A percentile compares a stretch with the other conserved stretches of the same genome.
phyloP scores from a whole-genome alignment of 352 stramenopile genomes.

The Globisporangium rhizosaccharum region DNA sequence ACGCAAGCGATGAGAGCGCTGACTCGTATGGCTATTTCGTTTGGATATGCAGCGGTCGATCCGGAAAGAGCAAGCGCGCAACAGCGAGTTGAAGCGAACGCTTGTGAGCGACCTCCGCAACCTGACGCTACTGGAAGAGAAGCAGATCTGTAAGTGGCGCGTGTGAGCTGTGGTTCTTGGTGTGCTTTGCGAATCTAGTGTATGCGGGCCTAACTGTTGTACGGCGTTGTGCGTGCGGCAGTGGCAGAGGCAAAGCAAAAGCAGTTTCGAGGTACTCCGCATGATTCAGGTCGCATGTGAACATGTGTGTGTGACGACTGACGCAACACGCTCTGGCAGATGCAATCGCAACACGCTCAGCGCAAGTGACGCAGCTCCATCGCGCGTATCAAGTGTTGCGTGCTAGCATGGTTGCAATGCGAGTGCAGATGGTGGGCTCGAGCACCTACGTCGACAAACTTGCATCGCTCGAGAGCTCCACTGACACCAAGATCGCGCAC shows the following conservation, averaged over 20 bases:
- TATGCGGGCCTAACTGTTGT: neutral
- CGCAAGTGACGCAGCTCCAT: slow-evolving; percentile 25
- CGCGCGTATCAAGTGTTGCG: slow-evolving; percentile 25
- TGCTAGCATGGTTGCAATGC: slow-evolving; percentile 26
- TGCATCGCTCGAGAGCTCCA: slow-evolving; percentile 8
- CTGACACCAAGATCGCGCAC: slow-evolving; percentile 15
- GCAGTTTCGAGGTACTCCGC: slow-evolving; percentile 26
- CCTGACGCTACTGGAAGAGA: slow-evolving; percentile 37
- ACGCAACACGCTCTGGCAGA: slow-evolving; percentile 14
- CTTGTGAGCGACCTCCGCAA: slow-evolving; percentile 22
- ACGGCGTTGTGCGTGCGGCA: slow-evolving; percentile 8
- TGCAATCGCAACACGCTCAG: slow-evolving; percentile 25
- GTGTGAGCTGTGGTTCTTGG: neutral
- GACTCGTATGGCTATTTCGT: neutral
- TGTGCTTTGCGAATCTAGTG: neutral
- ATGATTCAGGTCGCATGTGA: too few relatives aligned
- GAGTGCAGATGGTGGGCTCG: slow-evolving; percentile 20
- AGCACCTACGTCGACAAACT: slow-evolving; percentile 19
- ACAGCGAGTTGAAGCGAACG: slow-evolving; percentile 25
- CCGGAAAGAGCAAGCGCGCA: slow-evolving; percentile 30
- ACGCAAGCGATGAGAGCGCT: neutral
- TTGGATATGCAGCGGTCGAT: slow-evolving; percentile 29
- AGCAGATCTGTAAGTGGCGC: slow-evolving; percentile 25
- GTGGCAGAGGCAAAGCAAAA: slow-evolving; percentile 38
- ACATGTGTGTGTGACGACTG: neutral